Conservation (phyloP, 495 filamentous ascomycete species). For the Apodospora peruviana region DNA sequence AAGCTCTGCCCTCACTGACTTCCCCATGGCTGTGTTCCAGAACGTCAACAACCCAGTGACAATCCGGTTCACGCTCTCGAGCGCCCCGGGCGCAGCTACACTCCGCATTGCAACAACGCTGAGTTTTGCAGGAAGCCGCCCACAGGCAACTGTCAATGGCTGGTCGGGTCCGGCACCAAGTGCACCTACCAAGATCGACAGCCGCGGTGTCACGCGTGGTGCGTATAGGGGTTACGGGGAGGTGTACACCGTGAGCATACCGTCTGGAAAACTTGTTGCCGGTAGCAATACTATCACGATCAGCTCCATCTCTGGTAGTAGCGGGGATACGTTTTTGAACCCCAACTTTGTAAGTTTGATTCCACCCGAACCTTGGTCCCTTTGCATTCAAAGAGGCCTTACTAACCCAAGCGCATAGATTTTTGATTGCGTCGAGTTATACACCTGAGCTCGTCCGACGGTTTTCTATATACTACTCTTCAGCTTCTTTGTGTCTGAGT, state of each 20-base stretch:
- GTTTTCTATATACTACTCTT: neutral
- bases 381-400: neutral
- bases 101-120: slow-evolving; percentile 61
- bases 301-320: slow-evolving; percentile 52
- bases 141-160: slow-evolving; percentile 45
- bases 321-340: slow-evolving; percentile 46
- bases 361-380: no score
- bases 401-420: slow-evolving; percentile 30
- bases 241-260: slow-evolving; percentile 53
- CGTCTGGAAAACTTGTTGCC: slow-evolving; percentile 48
- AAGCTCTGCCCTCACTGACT: slow-evolving; percentile 40
- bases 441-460: neutral
- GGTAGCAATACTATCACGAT: slow-evolving; percentile 62
- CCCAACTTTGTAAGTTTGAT: slow-evolving; percentile 56
- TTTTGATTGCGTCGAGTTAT: slow-evolving; percentile 35
- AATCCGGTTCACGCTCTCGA: slow-evolving; percentile 53
- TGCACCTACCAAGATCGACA: slow-evolving; percentile 59
- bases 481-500: no score
- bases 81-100: slow-evolving; percentile 45
- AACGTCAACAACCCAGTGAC: slow-evolving; percentile 55
- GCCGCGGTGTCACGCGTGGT: slow-evolving; percentile 58
- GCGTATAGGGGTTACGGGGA: slow-evolving; percentile 59
- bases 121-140: slow-evolving; percentile 52
- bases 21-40: slow-evolving; percentile 65
- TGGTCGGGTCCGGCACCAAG: slow-evolving; percentile 42